phyloP scores from a whole-genome alignment of 257 asterid species.

The Catharanthus roseus region DNA sequence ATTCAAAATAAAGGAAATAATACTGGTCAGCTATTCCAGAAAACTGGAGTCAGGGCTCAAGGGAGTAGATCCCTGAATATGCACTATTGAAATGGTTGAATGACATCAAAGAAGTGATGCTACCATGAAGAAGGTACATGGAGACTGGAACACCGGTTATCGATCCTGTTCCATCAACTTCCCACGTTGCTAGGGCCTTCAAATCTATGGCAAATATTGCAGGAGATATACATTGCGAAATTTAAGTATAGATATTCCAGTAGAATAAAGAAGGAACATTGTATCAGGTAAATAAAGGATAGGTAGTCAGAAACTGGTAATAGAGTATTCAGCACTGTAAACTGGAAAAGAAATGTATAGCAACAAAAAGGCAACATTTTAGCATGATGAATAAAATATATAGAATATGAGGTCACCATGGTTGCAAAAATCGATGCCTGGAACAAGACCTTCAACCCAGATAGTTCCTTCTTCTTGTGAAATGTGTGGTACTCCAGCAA shows the following conservation, averaged over 20 bases:
- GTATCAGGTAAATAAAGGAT: background rate
- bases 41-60: background rate
- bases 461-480: constrained; percentile 49
- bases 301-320: background rate
- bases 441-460: constrained; percentile 96
- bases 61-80: constrained; percentile 7
- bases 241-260: background rate
- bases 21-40: constrained; percentile 12
- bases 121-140: constrained; percentile 91
- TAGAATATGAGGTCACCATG: constrained; percentile 52
- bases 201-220: constrained; percentile 34
- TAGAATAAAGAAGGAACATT: background rate
- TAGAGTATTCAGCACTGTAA: background rate
- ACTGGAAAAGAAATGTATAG: background rate
- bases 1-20: constrained; percentile 20
- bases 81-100: background rate
- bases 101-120: constrained; percentile 9
- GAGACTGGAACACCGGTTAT: constrained; percentile 61
- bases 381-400: background rate
- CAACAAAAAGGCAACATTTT: background rate
- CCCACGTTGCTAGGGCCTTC: constrained; percentile 84
- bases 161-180: constrained; percentile 77
- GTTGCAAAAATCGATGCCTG: constrained; percentile 98
- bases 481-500: constrained; percentile 31
- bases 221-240: constrained; percentile 16